phyloP scores from a whole-genome alignment of 106 monocot species.

The Dendrobium nobile region DNA sequence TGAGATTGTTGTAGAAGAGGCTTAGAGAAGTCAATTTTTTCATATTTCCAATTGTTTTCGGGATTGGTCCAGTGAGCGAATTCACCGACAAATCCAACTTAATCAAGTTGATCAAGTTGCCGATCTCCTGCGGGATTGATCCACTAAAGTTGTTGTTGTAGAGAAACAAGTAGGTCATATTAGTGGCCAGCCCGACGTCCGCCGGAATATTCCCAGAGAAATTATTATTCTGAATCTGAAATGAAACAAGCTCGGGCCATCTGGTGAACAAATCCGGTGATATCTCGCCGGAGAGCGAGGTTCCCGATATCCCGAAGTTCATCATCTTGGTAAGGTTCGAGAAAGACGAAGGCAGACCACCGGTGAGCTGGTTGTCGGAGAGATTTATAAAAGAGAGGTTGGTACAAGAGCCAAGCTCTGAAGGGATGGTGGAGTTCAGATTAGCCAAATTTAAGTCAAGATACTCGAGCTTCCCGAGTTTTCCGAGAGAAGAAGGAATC shows the following conservation, averaged over 20 bases:
- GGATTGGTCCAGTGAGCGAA: conserved; percentile 59
- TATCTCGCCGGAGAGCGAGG: conserved; percentile 67
- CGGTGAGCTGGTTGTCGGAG: conserved; percentile 67
- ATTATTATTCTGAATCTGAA: conserved; percentile 69
- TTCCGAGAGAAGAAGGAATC: conserved; percentile 49
- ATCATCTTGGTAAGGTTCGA: conserved; percentile 56
- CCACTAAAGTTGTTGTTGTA: conserved; percentile 71
- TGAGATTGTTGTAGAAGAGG: conserved; percentile 44
- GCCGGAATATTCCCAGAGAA: conserved; percentile 57
- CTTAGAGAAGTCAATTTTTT: conserved; percentile 55
- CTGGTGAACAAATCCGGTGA: conserved; percentile 35
- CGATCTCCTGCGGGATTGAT: conserved; percentile 50
- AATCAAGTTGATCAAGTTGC: conserved; percentile 36
- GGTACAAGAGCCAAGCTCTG: conserved; percentile 43
- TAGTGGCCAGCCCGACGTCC: conserved; percentile 44
- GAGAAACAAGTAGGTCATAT: conserved; percentile 60
- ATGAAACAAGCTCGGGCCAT: conserved; percentile 44
- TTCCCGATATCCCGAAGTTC: conserved; percentile 79
- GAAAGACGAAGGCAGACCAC: conserved; percentile 47
- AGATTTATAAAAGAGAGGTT: conserved; percentile 52
- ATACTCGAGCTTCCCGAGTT: conserved; percentile 33
- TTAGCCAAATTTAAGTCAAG: conserved; percentile 80
- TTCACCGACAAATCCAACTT: conserved; percentile 68
- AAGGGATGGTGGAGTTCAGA: conserved; percentile 60
- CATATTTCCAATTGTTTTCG: conserved; percentile 65